Conservation (phyloP, 768 basidiomycete species). For the Serendipita indica region DNA sequence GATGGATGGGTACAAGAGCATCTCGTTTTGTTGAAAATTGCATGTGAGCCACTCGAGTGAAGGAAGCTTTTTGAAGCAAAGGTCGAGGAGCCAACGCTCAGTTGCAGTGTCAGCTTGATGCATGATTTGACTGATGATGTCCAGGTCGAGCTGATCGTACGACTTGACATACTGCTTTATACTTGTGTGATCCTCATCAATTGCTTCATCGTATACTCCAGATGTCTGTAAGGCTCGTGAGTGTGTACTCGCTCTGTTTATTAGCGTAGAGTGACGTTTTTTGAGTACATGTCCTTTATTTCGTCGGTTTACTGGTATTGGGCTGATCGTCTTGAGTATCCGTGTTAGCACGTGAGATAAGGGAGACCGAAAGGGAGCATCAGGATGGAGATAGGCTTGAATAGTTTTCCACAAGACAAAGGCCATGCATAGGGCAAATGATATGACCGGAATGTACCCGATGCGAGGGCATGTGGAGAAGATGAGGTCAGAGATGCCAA, state of each 20-base stretch:
- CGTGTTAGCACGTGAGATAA: neutral
- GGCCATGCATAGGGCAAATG: neutral
- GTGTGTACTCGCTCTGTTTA: neutral
- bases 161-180: neutral
- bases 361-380: neutral
- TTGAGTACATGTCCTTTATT: no score
- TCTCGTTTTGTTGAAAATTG: neutral
- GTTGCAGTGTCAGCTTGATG: neutral
- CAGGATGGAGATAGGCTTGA: neutral
- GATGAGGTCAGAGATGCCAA: neutral
- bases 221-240: neutral
- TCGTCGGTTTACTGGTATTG: no score
- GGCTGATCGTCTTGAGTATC: neutral
- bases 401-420: neutral
- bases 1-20: neutral
- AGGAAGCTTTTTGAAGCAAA: neutral
- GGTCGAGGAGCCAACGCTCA: neutral
- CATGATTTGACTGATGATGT: neutral
- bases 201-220: neutral
- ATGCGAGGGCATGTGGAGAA: neutral
- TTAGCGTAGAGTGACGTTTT: no score
- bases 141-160: neutral
- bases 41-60: no score
- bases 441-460: neutral
- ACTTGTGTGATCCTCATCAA: neutral